Base-by-base conservation (phyloP, 441 rosid genomes). In the Erodium texanum region DNA sequence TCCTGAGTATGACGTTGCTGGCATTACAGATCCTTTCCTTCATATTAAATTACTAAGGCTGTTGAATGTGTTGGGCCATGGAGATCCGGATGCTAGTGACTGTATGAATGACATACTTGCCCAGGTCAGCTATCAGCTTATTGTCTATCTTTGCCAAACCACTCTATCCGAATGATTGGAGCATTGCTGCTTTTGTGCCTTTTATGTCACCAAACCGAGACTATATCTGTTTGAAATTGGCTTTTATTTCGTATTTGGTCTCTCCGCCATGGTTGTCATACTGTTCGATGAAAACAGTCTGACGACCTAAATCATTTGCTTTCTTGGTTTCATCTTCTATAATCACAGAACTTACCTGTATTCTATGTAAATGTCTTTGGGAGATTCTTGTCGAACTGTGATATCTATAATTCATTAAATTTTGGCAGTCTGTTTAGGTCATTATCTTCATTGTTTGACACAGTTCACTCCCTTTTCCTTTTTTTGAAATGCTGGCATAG, bases 21-120 rank as follows among this genome's bases (percentile, higher is more conserved):
- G 99, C 81, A 95, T 92, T 74, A 70, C 97, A 43, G 97, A 95
- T 74, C 99, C 99, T 71, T 95, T 95, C 76, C 92, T 95, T 58
- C 99, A 95, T 82, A 90, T 92, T 76, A 85, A 95, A 80, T 81
- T 95, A 81, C 98, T 95, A 71, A 88, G 59, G 85, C 86, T 90
- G 77, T 74, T 95, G 81, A 88, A 89, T 66, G 81, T 83, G 59
- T 69, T 95, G 85, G 99, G 99, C 62, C 97, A 92, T 38, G 96
- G 98, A 78, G 98, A 95, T 73, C 83, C 84, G 16, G 95, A 88
- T 77, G 92, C 95, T 59, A 95, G 99, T 83, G 99, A 92, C 73
- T 63, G 81, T 77, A 95, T 95, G 97, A 95, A 90, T 77, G 99
- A 95, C 81, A 90, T 95, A 74, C 97, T 95, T 73, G 99, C 99